Conservation (phyloP, 371 early-diverging fungal genomes). For the Apophysomyces trapeziformis region DNA sequence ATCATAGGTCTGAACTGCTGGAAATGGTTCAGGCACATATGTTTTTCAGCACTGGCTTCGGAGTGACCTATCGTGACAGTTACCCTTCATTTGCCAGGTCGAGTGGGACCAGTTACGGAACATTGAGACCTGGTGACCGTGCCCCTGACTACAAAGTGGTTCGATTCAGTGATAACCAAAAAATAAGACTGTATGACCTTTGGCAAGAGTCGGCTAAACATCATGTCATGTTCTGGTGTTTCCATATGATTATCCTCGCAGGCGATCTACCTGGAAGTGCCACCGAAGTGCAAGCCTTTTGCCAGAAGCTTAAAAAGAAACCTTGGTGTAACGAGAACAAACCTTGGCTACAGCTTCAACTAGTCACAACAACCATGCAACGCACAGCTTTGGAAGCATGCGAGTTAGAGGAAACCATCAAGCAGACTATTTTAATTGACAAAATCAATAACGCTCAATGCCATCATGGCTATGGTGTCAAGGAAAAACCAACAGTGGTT, state of each 20-base stretch:
- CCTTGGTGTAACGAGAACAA: neutral
- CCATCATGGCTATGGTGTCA: constrained; percentile 11
- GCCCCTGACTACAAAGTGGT: constrained; percentile 9
- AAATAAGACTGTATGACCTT: constrained; percentile 2
- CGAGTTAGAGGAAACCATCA: constrained; percentile 4
- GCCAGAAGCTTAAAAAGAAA: constrained; percentile 1
- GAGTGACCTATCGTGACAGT: constrained; percentile 6
- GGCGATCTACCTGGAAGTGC: constrained; percentile 8
- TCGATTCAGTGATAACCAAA: constrained; percentile 2
- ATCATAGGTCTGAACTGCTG: neutral
- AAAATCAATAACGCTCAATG: constrained; percentile 16
- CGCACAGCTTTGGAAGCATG: neutral
- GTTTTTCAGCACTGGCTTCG: constrained; percentile 12
- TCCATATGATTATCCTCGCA: constrained; percentile 6
- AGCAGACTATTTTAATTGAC: constrained; percentile 9
- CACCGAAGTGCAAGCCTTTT: neutral
- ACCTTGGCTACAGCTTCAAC: constrained; percentile 1
- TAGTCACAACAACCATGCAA: constrained; percentile 11
- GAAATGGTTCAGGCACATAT: constrained; percentile 2
- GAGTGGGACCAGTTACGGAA: neutral
- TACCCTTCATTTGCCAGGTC: neutral
- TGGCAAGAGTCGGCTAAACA: constrained; percentile 6
- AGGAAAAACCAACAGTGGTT: neutral
- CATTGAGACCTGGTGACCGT: constrained; percentile 2
- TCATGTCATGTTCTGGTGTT: constrained; percentile 8